Evolutionary conservation across 2,329 filamentous ascomycete genomes (phyloP), one percentile per base, ranked within the genome.

Genomic region (Neodidymelliopsis sp.): DNA sequence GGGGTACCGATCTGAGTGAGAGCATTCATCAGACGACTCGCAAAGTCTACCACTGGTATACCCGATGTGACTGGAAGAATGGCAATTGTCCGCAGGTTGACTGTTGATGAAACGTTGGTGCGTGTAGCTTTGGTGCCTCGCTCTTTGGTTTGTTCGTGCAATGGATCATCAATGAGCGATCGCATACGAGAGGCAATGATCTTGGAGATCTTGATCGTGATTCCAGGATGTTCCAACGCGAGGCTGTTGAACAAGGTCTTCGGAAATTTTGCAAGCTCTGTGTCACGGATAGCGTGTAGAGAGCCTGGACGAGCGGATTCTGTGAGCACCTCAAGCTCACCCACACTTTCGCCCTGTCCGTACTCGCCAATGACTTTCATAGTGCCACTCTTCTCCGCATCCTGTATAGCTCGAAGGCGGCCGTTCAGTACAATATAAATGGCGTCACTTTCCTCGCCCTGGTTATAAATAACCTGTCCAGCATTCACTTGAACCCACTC

Each of bases 131-230:
- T 77, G n/a, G 77, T 76, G 4, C 81, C 78, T 34, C 77, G 77
- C 41, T 93, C 88, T 50, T 84, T 84, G 7, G 81, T 80, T 42
- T 85, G 80, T 28, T 87, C 81, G 25, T 84, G 82, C 12, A 90
- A 76, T 2, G 91, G 89, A 62, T 92, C 88, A 61, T 97, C 91
- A 15, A 97, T 84, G 28, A 97, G 76, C 30, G 90, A 84, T 53
- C 93, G 83, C 94, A 99, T 97, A 3, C 94, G 86, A 25, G 92
- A 91, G 0, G 94, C 94, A 63, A 99, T 97, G 60, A 99, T 94
- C 73, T 97, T 99, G 1, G 94, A 97, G 20, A 99, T 96, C 73
- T 97, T 97, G 72, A 99, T 97, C 0, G 94, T 97, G 66, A 99
- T 99, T 31, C 91, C 95, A 4, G 94, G 94, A 66, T 99, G 94